Conservation (phyloP, 2,329 filamentous ascomycete genomes). For the Neonectria coccinea region DNA sequence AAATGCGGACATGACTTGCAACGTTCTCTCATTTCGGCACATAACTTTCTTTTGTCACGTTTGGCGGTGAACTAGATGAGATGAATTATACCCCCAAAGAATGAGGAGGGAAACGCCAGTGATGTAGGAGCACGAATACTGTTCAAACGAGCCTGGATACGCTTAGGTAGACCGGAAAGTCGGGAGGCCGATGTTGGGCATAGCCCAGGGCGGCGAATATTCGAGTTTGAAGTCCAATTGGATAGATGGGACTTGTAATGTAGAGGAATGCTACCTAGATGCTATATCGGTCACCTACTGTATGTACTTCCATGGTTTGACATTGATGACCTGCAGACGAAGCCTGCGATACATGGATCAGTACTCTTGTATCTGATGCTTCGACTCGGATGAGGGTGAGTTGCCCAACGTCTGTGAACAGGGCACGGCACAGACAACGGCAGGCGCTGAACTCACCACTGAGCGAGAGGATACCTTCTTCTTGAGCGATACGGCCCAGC, state of each 20-base stretch:
- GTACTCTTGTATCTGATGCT: constrained; percentile 28
- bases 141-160: constrained; percentile 40
- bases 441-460: constrained; percentile 30
- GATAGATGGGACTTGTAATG: constrained; percentile 28
- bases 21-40: constrained; percentile 43
- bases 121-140: constrained; percentile 35
- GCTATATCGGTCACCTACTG: neutral
- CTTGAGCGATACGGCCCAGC: constrained; percentile 26
- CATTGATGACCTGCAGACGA: neutral
- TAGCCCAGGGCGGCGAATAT: constrained; percentile 12
- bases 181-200: constrained; percentile 21
- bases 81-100: constrained; percentile 47
- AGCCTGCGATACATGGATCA: constrained; percentile 50
- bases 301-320: neutral
- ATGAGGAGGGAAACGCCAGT: constrained; percentile 41
- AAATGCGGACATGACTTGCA: constrained; percentile 46
- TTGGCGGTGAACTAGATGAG: constrained; percentile 47
- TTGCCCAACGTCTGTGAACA: constrained; percentile 19
- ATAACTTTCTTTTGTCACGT: constrained; percentile 44
- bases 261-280: constrained; percentile 6
- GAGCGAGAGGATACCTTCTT: constrained; percentile 27
- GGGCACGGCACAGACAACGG: no score
- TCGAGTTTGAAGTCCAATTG: constrained; percentile 17
- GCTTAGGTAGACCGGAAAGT: constrained; percentile 33
- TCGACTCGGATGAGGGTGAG: constrained; percentile 38